These are phyloP conservation scores for Alternaria sp. DNA, from an alignment of 2,329 filamentous ascomycete genomes.

Conservation along the genomic window DNA sequence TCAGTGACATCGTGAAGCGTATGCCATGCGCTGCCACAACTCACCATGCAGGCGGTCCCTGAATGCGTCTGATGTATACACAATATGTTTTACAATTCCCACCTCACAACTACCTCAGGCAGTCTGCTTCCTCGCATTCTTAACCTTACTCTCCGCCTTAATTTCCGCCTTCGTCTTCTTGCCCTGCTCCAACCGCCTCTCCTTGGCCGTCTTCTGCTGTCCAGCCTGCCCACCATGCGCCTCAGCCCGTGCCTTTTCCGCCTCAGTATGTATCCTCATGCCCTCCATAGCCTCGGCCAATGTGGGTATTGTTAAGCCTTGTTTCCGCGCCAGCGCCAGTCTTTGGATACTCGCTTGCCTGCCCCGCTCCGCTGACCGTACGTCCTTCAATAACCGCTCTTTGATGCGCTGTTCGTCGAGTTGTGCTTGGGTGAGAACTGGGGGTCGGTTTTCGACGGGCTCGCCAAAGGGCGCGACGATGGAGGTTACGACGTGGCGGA, in stretches of 20 bases:
- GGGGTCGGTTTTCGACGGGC: constrained; percentile 68
- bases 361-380: constrained; percentile 54
- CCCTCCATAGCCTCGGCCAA: constrained; percentile 42
- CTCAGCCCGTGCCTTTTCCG: constrained; percentile 26
- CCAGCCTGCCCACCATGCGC: constrained; percentile 34
- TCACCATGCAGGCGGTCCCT: neutral
- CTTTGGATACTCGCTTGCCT: constrained; percentile 34
- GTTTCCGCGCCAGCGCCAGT: constrained; percentile 34
- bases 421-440: constrained; percentile 70
- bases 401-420: constrained; percentile 61
- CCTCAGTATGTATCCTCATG: constrained; percentile 28
- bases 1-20: neutral
- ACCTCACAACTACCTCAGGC: neutral
- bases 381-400: constrained; percentile 64
- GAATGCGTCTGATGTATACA: neutral
- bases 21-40: neutral
- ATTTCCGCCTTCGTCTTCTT: constrained; percentile 32
- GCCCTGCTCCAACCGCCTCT: constrained; percentile 33
- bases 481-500: constrained; percentile 75
- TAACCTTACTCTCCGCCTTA: constrained; percentile 30
- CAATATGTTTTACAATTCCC: constrained; percentile 3
- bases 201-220: constrained; percentile 32
- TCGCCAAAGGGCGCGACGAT: constrained; percentile 75
- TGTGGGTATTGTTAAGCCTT: constrained; percentile 36
- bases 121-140: constrained; percentile 31